Base-by-base conservation (phyloP, 2,329 filamentous ascomycete species). In the Colletotrichum tropicale region DNA sequence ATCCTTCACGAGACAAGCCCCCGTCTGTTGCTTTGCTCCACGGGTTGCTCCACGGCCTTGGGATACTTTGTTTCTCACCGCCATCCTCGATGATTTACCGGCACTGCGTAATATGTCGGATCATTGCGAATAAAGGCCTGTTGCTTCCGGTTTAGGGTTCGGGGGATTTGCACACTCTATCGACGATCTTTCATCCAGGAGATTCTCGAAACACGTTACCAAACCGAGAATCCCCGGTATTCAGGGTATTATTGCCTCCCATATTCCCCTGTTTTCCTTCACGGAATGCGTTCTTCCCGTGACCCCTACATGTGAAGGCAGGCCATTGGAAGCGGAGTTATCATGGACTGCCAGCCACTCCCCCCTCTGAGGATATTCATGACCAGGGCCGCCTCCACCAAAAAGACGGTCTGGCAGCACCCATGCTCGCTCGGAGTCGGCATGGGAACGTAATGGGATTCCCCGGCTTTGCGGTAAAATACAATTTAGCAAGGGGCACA, bases 91-190 rank as follows among this genome's bases (percentile, higher is more conserved):
- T 36, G 67, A 62, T 62, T 62, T 70, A 32, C 67, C 26, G 36
- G 36, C 34, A 48, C 48, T 48, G 67, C 67, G 32, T 62, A 52
- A 52, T 28, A 16, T 48, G 36, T 62, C 36, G 67, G 55, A 61
- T 70, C 67, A 34, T 70, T 34, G 56, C 67, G 55, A 67, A n/a
- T 18, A 67, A 66, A 56, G 61, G 55, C 36, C 55, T 68, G 24
- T 72, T 52, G 32, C 32, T 48, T 75, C 70, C 69, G 72, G 68
- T 67, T 65, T 75, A 67, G 73, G 69, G 69, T 68, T 75, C 73
- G 73, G 73, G 66, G 64, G 73, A 75, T 75, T 75, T 72, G 24
- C 73, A 43, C 56, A 75, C 64, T 75, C 55, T 73, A 75, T 75
- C 73, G 73, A 73, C 43, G 73, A 75, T 75, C 73, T 21, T 64